Percentiles rank a stretch among this genome's conserved stretches.
phyloP scores from a whole-genome alignment of 192 early-diverging fungal genomes.

The Entomortierella lignicola region DNA sequence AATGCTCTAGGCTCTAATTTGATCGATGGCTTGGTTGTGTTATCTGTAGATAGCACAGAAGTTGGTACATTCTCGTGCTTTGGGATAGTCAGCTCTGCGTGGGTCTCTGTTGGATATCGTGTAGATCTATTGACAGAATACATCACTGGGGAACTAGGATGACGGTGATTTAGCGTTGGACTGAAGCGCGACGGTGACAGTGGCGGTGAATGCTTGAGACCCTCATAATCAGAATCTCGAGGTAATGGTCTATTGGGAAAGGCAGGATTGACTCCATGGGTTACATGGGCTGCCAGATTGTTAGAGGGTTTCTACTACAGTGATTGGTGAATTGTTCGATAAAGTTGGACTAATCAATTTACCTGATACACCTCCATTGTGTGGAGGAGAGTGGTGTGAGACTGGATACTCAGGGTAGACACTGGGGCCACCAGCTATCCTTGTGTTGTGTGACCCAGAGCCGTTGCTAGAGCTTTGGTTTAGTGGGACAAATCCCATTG shows the following conservation, averaged over 20 bases:
- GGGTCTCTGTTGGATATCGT: neutral
- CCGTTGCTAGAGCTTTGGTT: neutral
- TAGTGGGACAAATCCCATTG: conserved; percentile 4
- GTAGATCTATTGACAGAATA: neutral
- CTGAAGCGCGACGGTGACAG: conserved; percentile 7
- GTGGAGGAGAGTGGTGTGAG: neutral
- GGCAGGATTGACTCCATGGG: conserved; percentile 19
- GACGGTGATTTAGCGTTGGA: neutral
- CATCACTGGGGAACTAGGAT: neutral
- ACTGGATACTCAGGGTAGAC: conserved; percentile 5
- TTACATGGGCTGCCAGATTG: conserved; percentile 24
- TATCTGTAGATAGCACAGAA: neutral
- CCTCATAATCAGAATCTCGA: conserved; percentile 11
- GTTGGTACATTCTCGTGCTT: too few species aligned
- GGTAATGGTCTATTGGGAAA: conserved; percentile 8
- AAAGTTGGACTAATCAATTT: neutral
- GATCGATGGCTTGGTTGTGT: conserved; percentile 2
- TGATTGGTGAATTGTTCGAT: neutral
- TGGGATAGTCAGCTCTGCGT: neutral
- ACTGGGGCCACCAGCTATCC: neutral
- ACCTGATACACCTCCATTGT: neutral
- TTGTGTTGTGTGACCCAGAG: neutral
- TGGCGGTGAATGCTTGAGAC: neutral
- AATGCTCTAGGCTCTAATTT: conserved; percentile 39
- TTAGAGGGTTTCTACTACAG: conserved; percentile 17